Evolutionary conservation across 2,329 filamentous ascomycete species (phyloP), one percentile per base, ranked within the genome.

Genomic region (Epichloe typhina): DNA sequence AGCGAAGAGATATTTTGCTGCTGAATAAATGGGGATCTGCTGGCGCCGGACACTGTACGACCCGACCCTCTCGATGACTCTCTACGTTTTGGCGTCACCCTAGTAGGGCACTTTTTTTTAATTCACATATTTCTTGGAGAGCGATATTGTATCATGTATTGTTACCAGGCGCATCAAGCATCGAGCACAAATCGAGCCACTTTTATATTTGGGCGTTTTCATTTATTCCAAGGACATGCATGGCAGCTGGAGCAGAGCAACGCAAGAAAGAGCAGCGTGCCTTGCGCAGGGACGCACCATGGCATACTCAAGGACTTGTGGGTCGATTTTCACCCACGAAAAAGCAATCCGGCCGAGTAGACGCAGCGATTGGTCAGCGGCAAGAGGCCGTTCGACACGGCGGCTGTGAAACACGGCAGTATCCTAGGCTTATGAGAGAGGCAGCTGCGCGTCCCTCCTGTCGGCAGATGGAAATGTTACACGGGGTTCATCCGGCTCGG

Each of bases 1-100:
- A 61, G 76, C 79, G 41, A 88, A 87, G 64, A 74, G 83, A 52
- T 88, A 88, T 60, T 88, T 88, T 63, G 77, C 80, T 3, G 81
- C 82, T 3, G 83, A 85, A 49, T 80, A 56, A 69, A 26, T 43
- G 15, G 17, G 43, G 19, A 41, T 19, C 46, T 44, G 41, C 35
- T 47, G 33, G 47, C 42, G 43, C 47, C 8, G 21, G 33, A 49
- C 42, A 46, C 42, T 40, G 41, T 35, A 49, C 31, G n/a, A 47
- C 19, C 17, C 23, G 26, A 26, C 15, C 23, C 19, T 46, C 33
- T 15, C 23, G 41, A 46, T n/a, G 13, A 40, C n/a, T 31, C n/a
- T 31, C 35, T 46, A 37, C 21, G 23, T 31, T 44, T 31, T 44
- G 40, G 33, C 37, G n/a, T 21, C 13, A 6, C n/a, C 21, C 31